Percentiles rank a stretch among this genome's conserved stretches.
phyloP scores from a whole-genome alignment of 257 asterid genomes.

The Solanum paucissectum region DNA sequence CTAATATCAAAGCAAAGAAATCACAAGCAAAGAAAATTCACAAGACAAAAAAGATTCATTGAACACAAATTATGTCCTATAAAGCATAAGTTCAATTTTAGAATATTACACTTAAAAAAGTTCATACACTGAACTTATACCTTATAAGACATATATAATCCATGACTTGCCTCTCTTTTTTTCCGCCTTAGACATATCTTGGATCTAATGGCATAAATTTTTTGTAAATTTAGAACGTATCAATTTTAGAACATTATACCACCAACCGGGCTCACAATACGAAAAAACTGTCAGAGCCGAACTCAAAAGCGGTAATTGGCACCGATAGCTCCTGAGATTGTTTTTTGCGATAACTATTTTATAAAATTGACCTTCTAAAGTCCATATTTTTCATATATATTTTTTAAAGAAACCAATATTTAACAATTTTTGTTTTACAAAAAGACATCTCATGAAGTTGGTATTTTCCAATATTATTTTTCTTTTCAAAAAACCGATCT shows the following conservation, averaged over 20 bases:
- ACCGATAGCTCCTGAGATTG: background rate
- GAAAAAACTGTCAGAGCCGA: too few relatives aligned
- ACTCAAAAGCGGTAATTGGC: too few relatives aligned
- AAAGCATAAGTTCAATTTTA: too few relatives aligned
- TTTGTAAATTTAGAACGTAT: too few relatives aligned
- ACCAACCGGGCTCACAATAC: background rate
- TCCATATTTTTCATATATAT: background rate
- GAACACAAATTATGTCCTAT: too few relatives aligned
- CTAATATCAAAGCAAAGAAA: too few relatives aligned
- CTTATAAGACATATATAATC: background rate
- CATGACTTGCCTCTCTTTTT: background rate
- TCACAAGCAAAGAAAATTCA: background rate
- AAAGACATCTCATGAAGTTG: background rate
- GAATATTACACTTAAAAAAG: too few relatives aligned
- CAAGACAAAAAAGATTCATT: background rate
- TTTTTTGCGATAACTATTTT: background rate
- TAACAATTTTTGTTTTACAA: background rate
- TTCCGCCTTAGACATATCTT: too few relatives aligned
- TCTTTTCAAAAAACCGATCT: background rate
- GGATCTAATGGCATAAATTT: background rate
- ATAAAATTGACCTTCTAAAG: background rate
- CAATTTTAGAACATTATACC: background rate
- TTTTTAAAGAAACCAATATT: background rate
- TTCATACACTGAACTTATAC: background rate
- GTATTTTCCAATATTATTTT: background rate